Evolutionary conservation across 768 basidiomycete species (phyloP).

Genomic region (Saitozyma podzolica): DNA sequence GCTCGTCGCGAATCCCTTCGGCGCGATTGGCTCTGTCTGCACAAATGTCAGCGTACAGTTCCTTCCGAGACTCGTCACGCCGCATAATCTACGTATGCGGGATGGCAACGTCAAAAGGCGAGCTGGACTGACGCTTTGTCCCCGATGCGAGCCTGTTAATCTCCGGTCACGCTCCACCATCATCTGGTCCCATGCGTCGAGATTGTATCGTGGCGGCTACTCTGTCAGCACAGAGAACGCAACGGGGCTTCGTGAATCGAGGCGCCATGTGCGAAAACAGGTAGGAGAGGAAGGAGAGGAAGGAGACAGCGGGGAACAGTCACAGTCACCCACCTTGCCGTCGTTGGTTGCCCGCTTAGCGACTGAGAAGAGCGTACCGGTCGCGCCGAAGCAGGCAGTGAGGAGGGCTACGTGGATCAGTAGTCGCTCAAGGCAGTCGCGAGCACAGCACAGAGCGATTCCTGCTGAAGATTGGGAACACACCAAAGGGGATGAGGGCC

Average conservation of each 20-base stretch:
- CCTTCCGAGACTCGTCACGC: neutral
- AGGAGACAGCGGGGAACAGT: too few relatives aligned
- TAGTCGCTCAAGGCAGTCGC: neutral
- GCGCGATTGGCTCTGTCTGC: constrained; percentile 70
- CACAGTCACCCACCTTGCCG: constrained; percentile 76
- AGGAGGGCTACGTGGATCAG: constrained; percentile 63
- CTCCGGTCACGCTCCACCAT: constrained; percentile 91
- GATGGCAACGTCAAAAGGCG: neutral
- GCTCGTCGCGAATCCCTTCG: constrained; percentile 69
- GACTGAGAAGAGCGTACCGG: constrained; percentile 80
- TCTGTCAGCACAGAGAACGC: constrained; percentile 3
- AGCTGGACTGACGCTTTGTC: constrained; percentile 70
- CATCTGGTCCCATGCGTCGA: constrained; percentile 91
- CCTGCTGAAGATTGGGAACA: constrained; percentile 3
- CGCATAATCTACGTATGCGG: constrained; percentile 1
- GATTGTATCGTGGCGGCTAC: constrained; percentile 77
- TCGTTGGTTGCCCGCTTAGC: constrained; percentile 80
- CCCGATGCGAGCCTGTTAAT: constrained; percentile 80
- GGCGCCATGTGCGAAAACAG: neutral
- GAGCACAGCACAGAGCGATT: constrained; percentile 12
- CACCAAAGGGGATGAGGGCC: constrained; percentile 93
- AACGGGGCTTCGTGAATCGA: neutral
- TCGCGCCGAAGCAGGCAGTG: constrained; percentile 83
- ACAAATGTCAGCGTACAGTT: neutral
- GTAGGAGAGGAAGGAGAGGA: neutral